phyloP scores from a whole-genome alignment of 306 rosid genomes.

The Lablab purpureus region DNA sequence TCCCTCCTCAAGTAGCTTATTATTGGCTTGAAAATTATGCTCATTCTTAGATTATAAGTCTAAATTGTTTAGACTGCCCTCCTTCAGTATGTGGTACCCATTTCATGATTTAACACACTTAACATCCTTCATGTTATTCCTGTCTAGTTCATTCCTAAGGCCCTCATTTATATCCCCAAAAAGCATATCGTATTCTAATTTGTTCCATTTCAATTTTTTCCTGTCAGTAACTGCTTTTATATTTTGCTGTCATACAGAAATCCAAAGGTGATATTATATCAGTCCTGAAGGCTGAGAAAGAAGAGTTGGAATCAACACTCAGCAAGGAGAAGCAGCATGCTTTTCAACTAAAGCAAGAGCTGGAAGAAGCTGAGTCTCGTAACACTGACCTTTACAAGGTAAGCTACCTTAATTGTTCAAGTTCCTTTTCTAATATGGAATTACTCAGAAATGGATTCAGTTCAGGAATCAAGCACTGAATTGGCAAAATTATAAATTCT shows the following conservation, averaged over 20 bases:
- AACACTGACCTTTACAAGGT: constrained; percentile 91
- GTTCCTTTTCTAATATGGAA: constrained; percentile 26
- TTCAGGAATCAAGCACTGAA: constrained; percentile 18
- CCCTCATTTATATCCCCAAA: not conserved
- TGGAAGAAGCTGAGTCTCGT: constrained; percentile 75
- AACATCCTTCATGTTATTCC: not conserved
- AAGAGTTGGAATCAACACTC: constrained; percentile 79
- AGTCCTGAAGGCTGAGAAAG: constrained; percentile 75
- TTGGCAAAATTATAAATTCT: not conserved
- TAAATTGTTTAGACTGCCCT: not conserved
- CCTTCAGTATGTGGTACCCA: not conserved
- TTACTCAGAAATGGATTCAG: constrained; percentile 19
- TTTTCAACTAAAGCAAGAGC: constrained; percentile 83
- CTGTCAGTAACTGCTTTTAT: constrained; percentile 30
- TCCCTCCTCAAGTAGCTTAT: not conserved
- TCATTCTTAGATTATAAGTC: not conserved
- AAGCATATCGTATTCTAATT: constrained; percentile 13
- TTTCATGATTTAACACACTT: not conserved
- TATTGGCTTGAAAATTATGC: not conserved
- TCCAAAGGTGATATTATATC: constrained; percentile 63
- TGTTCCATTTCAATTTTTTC: constrained; percentile 31
- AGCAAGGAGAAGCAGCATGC: constrained; percentile 69
- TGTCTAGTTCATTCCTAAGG: not conserved
- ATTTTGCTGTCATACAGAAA: constrained; percentile 61
- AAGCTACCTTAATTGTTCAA: constrained; percentile 32